Evolutionary conservation across 805 yeast genomes (phyloP).

Genomic region (Tetrapisispora taiwanensis): DNA sequence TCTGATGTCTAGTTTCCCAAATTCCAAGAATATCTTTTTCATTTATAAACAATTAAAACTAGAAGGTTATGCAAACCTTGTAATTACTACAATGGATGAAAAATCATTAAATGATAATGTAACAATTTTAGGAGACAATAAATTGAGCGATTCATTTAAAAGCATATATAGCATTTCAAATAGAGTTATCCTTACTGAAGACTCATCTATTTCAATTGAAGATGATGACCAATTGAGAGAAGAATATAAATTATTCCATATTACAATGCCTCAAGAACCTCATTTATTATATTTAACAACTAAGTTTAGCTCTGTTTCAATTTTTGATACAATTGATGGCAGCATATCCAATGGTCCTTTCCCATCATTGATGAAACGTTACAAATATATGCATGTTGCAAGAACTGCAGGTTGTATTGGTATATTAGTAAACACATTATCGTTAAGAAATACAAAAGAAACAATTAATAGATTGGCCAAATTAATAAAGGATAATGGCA

Average conservation of each 20-base stretch:
- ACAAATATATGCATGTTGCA: constrained; percentile 78
- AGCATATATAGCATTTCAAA: constrained; percentile 27
- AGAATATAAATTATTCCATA: constrained; percentile 55
- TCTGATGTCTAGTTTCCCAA: constrained; percentile 68
- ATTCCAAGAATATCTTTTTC: constrained; percentile 36
- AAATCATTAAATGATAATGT: constrained; percentile 26
- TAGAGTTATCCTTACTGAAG: constrained; percentile 21
- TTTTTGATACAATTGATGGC: constrained; percentile 36
- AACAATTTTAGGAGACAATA: constrained; percentile 16
- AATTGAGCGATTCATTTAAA: not conserved
- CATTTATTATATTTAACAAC: constrained; percentile 68
- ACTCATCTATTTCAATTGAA: constrained; percentile 14
- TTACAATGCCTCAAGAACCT: constrained; percentile 69
- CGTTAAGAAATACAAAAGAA: constrained; percentile 62
- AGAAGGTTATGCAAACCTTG: constrained; percentile 28
- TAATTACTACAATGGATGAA: constrained; percentile 34
- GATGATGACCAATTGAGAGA: constrained; percentile 21
- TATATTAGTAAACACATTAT: constrained; percentile 78
- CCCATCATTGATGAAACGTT: constrained; percentile 75
- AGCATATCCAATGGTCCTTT: constrained; percentile 45
- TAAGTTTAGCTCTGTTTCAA: constrained; percentile 43
- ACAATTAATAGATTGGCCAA: constrained; percentile 51
- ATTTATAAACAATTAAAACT: constrained; percentile 31
- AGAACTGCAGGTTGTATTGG: constrained; percentile 90
- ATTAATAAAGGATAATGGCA: constrained; percentile 64